Conservation (phyloP, 164 flowering plant genomes). For the Paratinospora sagittata region DNA sequence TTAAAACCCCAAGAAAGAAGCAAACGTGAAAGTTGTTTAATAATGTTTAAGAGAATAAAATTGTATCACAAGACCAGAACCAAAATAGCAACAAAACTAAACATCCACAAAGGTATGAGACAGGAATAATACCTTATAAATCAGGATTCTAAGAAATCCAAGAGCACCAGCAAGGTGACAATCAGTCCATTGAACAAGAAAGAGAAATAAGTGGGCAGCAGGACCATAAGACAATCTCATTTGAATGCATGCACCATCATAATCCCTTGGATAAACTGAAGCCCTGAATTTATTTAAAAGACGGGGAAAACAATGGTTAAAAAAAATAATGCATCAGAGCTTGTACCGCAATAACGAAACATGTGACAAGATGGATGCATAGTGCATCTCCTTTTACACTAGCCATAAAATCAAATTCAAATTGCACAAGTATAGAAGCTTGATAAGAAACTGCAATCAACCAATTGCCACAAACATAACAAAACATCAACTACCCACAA, state of each 20-base stretch:
- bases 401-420: background rate
- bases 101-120: background rate
- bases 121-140: constrained; percentile 54
- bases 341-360: background rate
- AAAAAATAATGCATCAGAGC: background rate
- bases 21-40: background rate
- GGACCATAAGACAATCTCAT: constrained; percentile 91
- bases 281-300: constrained; percentile 42
- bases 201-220: constrained; percentile 74
- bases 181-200: constrained; percentile 91
- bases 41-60: background rate
- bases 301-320: background rate
- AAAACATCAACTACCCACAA: background rate
- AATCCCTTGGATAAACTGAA: constrained; percentile 66
- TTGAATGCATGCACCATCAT: constrained; percentile 82
- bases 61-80: background rate
- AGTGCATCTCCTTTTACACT: background rate
- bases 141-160: constrained; percentile 78
- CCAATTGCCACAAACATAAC: background rate
- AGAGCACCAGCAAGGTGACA: constrained; percentile 87
- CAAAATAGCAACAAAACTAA: background rate
- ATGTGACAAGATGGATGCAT: background rate
- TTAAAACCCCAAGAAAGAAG: constrained; percentile 2
- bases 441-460: no score
- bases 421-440: background rate